Conservation (phyloP, 352 stramenopile genomes). For the Phytophthora pini region DNA sequence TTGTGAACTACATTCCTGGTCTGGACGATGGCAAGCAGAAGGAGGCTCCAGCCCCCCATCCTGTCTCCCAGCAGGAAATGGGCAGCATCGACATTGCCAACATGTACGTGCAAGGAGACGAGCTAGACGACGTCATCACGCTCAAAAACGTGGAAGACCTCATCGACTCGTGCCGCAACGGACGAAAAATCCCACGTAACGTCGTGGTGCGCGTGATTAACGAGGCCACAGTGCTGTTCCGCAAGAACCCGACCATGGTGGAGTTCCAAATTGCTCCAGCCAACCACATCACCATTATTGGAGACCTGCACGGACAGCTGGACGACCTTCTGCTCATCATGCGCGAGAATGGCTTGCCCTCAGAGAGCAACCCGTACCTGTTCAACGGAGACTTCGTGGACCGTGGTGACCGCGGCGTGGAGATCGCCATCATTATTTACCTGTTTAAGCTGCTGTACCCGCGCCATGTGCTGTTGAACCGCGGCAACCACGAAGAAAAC, state of each 20-base stretch:
- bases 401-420: conserved; percentile 76
- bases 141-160: conserved; percentile 69
- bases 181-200: conserved; percentile 78
- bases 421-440: conserved; percentile 85
- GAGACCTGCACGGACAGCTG: conserved; percentile 87
- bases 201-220: conserved; percentile 80
- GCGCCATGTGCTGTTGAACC: conserved; percentile 75
- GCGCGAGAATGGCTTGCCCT: conserved; percentile 82
- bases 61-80: conserved; percentile 63
- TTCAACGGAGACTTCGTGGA: conserved; percentile 91
- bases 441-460: conserved; percentile 85
- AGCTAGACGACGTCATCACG: conserved; percentile 70
- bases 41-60: neutral
- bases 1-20: conserved; percentile 81
- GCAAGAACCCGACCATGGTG: conserved; percentile 64
- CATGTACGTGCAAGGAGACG: conserved; percentile 78
- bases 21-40: conserved; percentile 54
- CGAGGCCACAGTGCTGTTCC: conserved; percentile 60
- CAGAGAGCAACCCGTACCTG: conserved; percentile 79
- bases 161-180: conserved; percentile 82
- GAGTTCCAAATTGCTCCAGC: conserved; percentile 72
- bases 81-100: conserved; percentile 85
- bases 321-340: conserved; percentile 88
- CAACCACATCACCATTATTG: conserved; percentile 82
- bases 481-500: conserved; percentile 89